These are phyloP conservation scores for Trichodelitschia bisporula DNA, from an alignment of 495 filamentous ascomycete genomes.

Conservation along the genomic window DNA sequence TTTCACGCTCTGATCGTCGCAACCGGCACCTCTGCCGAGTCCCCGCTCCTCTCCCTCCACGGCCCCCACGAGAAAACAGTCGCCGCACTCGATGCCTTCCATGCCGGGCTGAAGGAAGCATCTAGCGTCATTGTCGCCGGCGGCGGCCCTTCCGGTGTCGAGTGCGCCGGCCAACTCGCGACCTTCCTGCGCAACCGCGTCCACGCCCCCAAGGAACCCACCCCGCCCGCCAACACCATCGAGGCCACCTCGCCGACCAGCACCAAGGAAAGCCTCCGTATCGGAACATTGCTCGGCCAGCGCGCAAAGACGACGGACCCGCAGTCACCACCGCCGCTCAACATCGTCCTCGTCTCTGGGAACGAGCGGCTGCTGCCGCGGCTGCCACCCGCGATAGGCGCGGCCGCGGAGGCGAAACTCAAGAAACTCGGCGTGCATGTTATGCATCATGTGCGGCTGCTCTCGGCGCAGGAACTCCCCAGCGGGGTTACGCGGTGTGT, in stretches of 20 bases:
- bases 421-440: conserved; percentile 8
- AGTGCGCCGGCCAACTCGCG: conserved; percentile 12
- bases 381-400: conserved; percentile 1
- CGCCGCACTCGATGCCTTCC: conserved; percentile 8
- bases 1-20: conserved; percentile 14
- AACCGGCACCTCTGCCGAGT: conserved; percentile 9
- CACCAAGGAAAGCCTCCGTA: too few species aligned
- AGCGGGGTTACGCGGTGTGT: conserved; percentile 3
- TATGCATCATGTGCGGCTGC: conserved; percentile 6
- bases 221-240: too few species aligned
- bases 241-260: too few species aligned
- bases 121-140: conserved; percentile 9
- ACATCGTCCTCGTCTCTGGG: conserved; percentile 9
- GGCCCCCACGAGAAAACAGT: conserved; percentile 10
- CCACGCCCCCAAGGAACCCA: background rate
- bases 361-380: conserved; percentile 5
- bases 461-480: conserved; percentile 2
- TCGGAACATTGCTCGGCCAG: too few species aligned
- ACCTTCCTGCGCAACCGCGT: conserved; percentile 6
- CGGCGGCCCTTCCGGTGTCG: conserved; percentile 9
- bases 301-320: background rate
- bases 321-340: conserved; percentile 1
- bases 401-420: conserved; percentile 7
- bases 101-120: conserved; percentile 6
- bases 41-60: conserved; percentile 11